Percentiles rank a stretch among this genome's conserved stretches.
Conservation (phyloP, 192 early-diverging fungal species). For the Coemansia sp. region DNA sequence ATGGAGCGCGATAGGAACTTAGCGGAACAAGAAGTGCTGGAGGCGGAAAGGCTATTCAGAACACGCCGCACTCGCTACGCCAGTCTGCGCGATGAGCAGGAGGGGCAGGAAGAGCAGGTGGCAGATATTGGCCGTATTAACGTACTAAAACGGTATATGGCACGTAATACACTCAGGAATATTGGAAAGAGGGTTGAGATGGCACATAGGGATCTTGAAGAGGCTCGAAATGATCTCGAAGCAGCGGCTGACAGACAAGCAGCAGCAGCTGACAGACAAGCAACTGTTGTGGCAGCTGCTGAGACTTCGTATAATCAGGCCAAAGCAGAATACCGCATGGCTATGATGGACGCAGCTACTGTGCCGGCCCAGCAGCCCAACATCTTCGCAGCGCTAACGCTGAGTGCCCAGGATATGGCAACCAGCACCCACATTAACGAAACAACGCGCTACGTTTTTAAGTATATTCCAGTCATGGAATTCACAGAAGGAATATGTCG, state of each 20-base stretch:
- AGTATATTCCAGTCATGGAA: not conserved
- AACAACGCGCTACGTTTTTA: not conserved
- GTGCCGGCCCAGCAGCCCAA: not conserved
- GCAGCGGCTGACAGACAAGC: not conserved
- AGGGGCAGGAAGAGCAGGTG: no score
- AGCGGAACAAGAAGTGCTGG: not conserved
- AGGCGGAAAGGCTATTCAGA: not conserved
- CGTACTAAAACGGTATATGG: no score
- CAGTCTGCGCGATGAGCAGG: no score
- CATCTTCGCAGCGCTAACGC: not conserved
- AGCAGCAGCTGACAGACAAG: no score
- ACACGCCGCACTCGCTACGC: not conserved
- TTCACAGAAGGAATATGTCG: no score
- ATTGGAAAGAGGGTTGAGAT: no score
- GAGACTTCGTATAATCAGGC: not conserved
- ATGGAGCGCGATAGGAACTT: no score
- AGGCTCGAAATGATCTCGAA: no score
- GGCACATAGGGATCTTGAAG: no score
- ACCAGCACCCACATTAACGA: not conserved
- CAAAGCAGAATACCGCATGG: not conserved
- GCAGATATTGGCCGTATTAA: no score
- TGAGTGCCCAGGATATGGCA: not conserved
- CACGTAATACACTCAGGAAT: no score
- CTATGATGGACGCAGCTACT: not conserved
- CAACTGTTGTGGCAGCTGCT: not conserved